Evolutionary conservation across 257 asterid genomes (phyloP).

Genomic region (Solanum rostratum): DNA sequence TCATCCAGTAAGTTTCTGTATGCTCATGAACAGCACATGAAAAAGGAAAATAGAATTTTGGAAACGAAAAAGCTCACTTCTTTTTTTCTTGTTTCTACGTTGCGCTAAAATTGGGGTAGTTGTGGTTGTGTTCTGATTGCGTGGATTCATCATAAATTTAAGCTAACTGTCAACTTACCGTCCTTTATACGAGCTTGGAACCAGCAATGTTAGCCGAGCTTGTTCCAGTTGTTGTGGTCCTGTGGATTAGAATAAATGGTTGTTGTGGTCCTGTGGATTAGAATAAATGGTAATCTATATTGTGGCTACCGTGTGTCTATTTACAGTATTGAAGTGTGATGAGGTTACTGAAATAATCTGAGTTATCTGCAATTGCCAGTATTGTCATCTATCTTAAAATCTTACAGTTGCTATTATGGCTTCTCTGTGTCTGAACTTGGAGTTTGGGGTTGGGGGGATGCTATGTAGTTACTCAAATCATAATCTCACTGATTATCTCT

Average conservation of each 20-base stretch:
- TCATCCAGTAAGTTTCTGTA: background rate
- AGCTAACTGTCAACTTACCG: background rate
- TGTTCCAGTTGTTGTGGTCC: background rate
- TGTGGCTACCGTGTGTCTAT: background rate
- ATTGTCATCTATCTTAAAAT: background rate
- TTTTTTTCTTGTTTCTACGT: background rate
- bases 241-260: background rate
- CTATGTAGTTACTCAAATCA: background rate
- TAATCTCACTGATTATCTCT: background rate
- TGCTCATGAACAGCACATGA: background rate
- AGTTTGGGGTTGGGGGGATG: background rate
- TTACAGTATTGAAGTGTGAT: background rate
- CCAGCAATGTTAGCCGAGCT: background rate
- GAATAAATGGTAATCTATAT: background rate
- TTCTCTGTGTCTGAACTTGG: background rate
- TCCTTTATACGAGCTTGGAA: background rate
- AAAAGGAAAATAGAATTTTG: background rate
- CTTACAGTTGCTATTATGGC: background rate
- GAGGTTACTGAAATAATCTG: background rate
- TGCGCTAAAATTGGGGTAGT: background rate
- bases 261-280: background rate
- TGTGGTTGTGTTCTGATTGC: background rate
- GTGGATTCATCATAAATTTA: background rate
- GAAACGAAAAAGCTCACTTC: background rate
- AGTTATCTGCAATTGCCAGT: background rate